phyloP scores from a whole-genome alignment of 306 rosid species.

The Canavalia gladiata region DNA sequence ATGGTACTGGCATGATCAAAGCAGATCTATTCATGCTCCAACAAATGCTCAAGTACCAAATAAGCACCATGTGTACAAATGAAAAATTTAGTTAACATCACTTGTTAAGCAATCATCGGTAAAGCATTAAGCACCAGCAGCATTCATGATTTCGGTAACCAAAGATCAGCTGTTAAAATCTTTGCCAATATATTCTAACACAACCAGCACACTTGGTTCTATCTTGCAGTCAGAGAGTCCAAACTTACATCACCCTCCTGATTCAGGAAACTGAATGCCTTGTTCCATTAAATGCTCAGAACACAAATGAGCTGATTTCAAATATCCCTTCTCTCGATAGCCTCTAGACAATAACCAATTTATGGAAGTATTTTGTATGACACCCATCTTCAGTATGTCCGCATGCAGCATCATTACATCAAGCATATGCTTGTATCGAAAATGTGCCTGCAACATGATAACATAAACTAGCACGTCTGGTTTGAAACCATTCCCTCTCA shows the following conservation, averaged over 20 bases:
- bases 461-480: constrained; percentile 64
- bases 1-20: not conserved
- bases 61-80: not conserved
- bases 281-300: constrained; percentile 46
- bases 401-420: constrained; percentile 80
- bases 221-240: constrained; percentile 23
- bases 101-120: not conserved
- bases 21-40: not conserved
- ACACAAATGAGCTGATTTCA: constrained; percentile 53
- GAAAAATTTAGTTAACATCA: constrained; percentile 26
- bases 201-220: not conserved
- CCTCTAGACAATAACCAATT: constrained; percentile 53
- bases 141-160: constrained; percentile 13
- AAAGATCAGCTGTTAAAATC: not conserved
- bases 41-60: constrained; percentile 33
- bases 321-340: constrained; percentile 57
- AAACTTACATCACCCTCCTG: constrained; percentile 35
- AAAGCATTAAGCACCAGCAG: constrained; percentile 14
- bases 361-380: constrained; percentile 54
- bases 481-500: constrained; percentile 65
- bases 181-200: constrained; percentile 4
- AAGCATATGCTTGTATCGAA: constrained; percentile 58
- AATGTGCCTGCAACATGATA: constrained; percentile 64
- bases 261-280: constrained; percentile 28
- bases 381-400: constrained; percentile 72